phyloP scores from a whole-genome alignment of 106 monocot genomes.

The Ottelia alismoides region DNA sequence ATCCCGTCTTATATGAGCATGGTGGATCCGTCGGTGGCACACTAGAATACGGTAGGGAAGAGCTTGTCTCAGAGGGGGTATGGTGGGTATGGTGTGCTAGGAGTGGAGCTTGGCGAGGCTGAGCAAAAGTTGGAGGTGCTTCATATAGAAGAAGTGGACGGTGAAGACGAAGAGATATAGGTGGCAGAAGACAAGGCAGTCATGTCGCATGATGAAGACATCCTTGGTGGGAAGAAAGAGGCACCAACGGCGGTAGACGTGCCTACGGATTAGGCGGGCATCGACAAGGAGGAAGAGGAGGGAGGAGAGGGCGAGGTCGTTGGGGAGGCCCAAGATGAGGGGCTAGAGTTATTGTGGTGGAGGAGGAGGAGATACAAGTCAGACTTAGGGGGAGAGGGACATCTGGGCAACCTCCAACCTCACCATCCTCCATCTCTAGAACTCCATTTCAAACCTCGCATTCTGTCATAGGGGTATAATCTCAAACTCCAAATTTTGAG shows the following conservation, averaged over 20 bases:
- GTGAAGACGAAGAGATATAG: slow-evolving; percentile 62
- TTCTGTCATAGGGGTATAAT: too few species aligned
- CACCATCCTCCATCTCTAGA: too few species aligned
- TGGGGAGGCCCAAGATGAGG: slow-evolving; percentile 65
- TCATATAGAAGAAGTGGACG: slow-evolving; percentile 51
- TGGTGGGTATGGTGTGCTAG: slow-evolving; percentile 76
- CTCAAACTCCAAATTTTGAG: too few species aligned
- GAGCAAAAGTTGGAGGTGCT: slow-evolving; percentile 56
- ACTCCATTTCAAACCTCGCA: too few species aligned
- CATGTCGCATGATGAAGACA: slow-evolving; percentile 41
- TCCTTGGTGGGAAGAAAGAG: slow-evolving; percentile 36
- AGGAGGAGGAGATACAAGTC: slow-evolving; percentile 7
- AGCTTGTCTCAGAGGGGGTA: slow-evolving; percentile 47
- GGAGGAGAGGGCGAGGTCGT: slow-evolving; percentile 71
- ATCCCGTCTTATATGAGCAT: slow-evolving; percentile 55
- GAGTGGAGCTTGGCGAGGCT: slow-evolving; percentile 37
- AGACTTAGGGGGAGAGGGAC: slow-evolving; percentile 54
- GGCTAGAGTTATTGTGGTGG: not conserved
- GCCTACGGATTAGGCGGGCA: slow-evolving; percentile 30
- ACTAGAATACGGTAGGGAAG: slow-evolving; percentile 54
- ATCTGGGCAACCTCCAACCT: slow-evolving; percentile 82
- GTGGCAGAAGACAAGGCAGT: slow-evolving; percentile 19
- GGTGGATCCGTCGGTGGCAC: slow-evolving; percentile 28
- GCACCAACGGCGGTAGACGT: slow-evolving; percentile 59
- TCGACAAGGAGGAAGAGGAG: slow-evolving; percentile 56